Base-by-base conservation (phyloP, 139 green algal species). In the Haematococcus sp. region DNA sequence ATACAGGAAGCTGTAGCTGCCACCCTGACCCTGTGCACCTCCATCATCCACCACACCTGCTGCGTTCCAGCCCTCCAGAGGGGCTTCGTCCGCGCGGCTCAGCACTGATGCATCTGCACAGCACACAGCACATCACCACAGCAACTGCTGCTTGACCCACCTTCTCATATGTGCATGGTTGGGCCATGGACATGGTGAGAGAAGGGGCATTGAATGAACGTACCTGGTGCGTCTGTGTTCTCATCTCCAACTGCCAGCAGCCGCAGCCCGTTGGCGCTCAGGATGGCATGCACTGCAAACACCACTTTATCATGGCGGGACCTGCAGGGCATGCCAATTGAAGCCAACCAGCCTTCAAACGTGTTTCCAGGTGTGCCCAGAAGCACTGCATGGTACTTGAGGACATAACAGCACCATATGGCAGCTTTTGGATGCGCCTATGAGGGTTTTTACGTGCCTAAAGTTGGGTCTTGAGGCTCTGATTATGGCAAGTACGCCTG, bases 211-310 rank as follows among this genome's bases (percentile, higher is more conserved):
- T 4, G n/a, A 61, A 7, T 28, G 22, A 4, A 32, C 23, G 22
- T 22, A 71, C 63, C 59, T 31, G 77, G 76, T 4, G 72, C 70
- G 19, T 92, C 87, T 15, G 85, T 83, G 7, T 49, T 7, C 0
- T 28, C 68, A 0, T 74, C 52, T 0, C 88, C 88, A 13, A 81
- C 66, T 19, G 85, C 83, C 27, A 87, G 72, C 7, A 92, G 73
- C 46, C 83, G 87, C 67, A 85, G 88, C 4, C 87, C 88, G 11
- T 87, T 67, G 22, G 82, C 75, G 20, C 85, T 54, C 1, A 88
- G 28, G 33, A 71, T 68, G 3, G 82, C 69, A 60, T 88, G 82
- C 30, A 85, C 69, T 13, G 82, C 82, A 73, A 82, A 88, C 5
- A 65, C 78, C 1, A 81, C 27, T 52, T 71, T 69, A 43, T 85